Percentiles rank a stretch among this genome's conserved stretches.
Evolutionary conservation across 108 stramenopile genomes (phyloP).

Genomic region (Hondaea fermentalgiana): DNA sequence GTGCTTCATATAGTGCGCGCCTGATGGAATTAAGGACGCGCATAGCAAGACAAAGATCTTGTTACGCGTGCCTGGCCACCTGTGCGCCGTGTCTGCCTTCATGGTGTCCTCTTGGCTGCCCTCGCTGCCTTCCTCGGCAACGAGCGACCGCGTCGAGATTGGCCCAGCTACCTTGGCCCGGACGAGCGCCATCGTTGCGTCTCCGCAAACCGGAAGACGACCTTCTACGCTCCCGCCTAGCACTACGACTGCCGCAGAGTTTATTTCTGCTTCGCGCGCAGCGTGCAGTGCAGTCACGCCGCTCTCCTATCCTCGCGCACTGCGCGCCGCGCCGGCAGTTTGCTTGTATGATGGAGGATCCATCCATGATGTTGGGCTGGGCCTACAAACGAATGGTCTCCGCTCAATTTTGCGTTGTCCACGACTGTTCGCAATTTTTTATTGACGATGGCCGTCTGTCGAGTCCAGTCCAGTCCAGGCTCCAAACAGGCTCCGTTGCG

Average conservation of each 20-base stretch:
- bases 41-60: neutral
- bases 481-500: no score
- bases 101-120: neutral
- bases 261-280: neutral
- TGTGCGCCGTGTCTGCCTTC: neutral
- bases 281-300: neutral
- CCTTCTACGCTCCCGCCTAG: neutral
- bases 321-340: neutral
- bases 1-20: conserved; percentile 5
- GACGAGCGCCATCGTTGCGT: neutral
- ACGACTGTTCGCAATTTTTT: no score
- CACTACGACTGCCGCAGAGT: neutral
- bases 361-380: neutral
- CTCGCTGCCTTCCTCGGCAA: no score
- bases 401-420: no score
- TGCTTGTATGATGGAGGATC: neutral
- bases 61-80: neutral
- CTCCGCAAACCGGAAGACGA: neutral
- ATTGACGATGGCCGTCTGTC: no score
- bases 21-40: neutral
- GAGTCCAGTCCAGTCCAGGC: no score
- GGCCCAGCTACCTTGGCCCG: neutral
- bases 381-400: no score
- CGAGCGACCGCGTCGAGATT: no score
- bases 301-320: neutral